Evolutionary conservation across 2,329 filamentous ascomycete genomes (phyloP).

Genomic region (Aspergillus melleus): DNA sequence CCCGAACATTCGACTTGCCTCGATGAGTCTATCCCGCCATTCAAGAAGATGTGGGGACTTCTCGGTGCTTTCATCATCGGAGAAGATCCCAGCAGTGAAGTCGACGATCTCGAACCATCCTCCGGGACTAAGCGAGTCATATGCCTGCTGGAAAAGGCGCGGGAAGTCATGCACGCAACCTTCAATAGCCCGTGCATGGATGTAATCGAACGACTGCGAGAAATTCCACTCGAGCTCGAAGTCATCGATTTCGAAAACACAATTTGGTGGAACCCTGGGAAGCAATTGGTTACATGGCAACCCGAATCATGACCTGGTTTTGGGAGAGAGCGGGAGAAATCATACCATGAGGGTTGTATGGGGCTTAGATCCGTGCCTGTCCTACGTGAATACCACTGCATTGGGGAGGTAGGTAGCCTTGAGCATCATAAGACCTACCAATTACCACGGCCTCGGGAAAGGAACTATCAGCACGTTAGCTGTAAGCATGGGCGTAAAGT

Average conservation of each 20-base stretch:
- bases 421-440: conserved; percentile 4
- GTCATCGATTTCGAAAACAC: conserved; percentile 31
- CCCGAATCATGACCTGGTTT: neutral
- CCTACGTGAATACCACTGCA: neutral
- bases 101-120: conserved; percentile 53
- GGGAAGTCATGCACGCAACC: conserved; percentile 25
- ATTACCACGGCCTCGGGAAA: conserved; percentile 26
- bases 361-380: conserved; percentile 30
- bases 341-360: conserved; percentile 28
- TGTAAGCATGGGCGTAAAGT: neutral
- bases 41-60: conserved; percentile 27
- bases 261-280: conserved; percentile 30
- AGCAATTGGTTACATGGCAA: neutral
- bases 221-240: conserved; percentile 28
- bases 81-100: conserved; percentile 28
- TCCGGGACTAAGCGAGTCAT: conserved; percentile 45
- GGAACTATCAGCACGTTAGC: conserved; percentile 12
- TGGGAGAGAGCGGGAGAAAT: neutral
- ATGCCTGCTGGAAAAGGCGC: conserved; percentile 26
- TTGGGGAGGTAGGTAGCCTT: neutral
- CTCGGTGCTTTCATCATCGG: conserved; percentile 31
- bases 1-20: conserved; percentile 33
- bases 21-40: conserved; percentile 27
- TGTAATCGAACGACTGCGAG: conserved; percentile 26
- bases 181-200: conserved; percentile 28